phyloP scores from a whole-genome alignment of 208 protist genomes.

The Leishmania major region DNA sequence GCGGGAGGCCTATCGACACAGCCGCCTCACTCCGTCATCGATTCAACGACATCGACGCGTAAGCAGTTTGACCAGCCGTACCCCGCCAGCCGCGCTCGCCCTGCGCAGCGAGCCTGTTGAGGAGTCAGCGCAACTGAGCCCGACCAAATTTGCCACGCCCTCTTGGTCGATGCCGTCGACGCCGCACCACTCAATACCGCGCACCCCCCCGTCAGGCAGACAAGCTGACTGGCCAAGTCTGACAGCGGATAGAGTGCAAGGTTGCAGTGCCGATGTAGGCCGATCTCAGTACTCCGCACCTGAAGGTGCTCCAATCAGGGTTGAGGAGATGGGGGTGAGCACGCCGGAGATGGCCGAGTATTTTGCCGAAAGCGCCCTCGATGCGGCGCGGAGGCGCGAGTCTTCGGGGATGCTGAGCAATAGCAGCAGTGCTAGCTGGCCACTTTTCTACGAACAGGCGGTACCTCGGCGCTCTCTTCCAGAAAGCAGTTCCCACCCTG shows the following conservation, averaged over 20 bases:
- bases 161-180: conserved; percentile 15
- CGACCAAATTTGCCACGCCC: neutral
- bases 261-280: neutral
- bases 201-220: neutral
- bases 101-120: conserved; percentile 27
- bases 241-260: neutral
- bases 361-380: conserved; percentile 17
- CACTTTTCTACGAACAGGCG: neutral
- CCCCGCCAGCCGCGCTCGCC: conserved; percentile 15
- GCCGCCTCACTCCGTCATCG: conserved; percentile 22
- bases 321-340: conserved; percentile 34
- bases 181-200: conserved; percentile 17
- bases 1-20: conserved; percentile 21
- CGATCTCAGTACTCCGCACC: neutral
- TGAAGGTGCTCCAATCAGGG: neutral
- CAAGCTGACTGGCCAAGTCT: neutral
- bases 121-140: conserved; percentile 12
- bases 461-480: neutral
- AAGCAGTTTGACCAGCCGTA: conserved; percentile 8
- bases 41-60: conserved; percentile 25
- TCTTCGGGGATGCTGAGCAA: conserved; percentile 6
- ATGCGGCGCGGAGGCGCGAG: neutral
- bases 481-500: neutral
- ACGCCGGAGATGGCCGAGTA: conserved; percentile 50
- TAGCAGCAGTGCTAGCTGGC: neutral